Base-by-base conservation (phyloP, 2,329 filamentous ascomycete genomes). In the Coniochaeta prunicola region DNA sequence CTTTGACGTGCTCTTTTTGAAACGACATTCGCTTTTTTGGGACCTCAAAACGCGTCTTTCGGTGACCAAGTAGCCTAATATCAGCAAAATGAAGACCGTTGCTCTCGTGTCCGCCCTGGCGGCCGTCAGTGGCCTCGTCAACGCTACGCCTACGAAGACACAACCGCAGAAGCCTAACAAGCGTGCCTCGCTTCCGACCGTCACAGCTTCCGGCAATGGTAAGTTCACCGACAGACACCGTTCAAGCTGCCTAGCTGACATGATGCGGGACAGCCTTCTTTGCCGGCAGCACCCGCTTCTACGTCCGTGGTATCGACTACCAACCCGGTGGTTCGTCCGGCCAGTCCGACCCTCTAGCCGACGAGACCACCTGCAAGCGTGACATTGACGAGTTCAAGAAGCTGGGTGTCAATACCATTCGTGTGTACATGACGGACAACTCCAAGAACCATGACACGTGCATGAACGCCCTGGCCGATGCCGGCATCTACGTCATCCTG, bases 381-480 rank as follows among this genome's bases (percentile, higher is more conserved):
- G 91, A 96, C 70, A 88, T 96, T 66, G 75, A 77, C 57, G 80
- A 91, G 71, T 96, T 96, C 85, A 84, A 90, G 78, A 83, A 91
- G 65, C 81, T 97, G 56, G 91, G 92, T 55, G 79, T 96, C 76
- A 97, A 97, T 80, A 92, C 91, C 28, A 81, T 97, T 70, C 92
- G 92, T 74, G 89, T 96, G 62, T 97, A 96, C 82, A 91, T 89
- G 17, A 87, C 96, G 65, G 92, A 97, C 80, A 96, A 96, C 82
- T 87, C 86, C 56, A 77, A 80, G 66, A 76, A 88, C 73, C 92
- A 97, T 76, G 87, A 92, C 67, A 82, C 85, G 62, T 97, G 92
- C 80, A 97, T 97, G 92, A 78, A 81, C 61, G 80, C 83, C 53
- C 81, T 96, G 61, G 87, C 85, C 57, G 89, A 89, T 68, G 92